phyloP scores from a whole-genome alignment of 2,329 filamentous ascomycete species.

The Didymella exigua region DNA sequence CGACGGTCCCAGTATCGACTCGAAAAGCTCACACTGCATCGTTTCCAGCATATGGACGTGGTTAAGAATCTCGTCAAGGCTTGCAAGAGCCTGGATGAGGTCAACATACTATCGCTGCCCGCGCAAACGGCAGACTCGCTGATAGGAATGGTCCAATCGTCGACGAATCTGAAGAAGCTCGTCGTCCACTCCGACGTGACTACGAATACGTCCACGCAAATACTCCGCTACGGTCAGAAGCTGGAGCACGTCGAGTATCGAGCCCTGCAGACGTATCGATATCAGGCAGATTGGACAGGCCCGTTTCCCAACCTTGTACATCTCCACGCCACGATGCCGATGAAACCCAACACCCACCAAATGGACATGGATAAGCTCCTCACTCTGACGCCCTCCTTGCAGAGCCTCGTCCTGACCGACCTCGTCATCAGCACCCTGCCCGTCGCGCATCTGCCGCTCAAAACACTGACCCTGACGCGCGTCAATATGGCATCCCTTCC shows the following conservation, averaged over 20 bases:
- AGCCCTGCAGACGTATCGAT: neutral
- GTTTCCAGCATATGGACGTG: constrained; percentile 49
- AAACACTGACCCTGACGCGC: constrained; percentile 21
- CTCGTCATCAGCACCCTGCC: neutral
- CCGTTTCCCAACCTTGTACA: constrained; percentile 34
- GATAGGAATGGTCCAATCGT: constrained; percentile 36
- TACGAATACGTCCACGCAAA: constrained; percentile 32
- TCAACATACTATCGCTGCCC: constrained; percentile 41
- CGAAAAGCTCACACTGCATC: constrained; percentile 39
- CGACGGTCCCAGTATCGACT: constrained; percentile 47
- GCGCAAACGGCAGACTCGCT: constrained; percentile 33
- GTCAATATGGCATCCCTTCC: constrained; percentile 3
- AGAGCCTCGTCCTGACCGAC: constrained; percentile 10
- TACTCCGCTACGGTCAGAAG: constrained; percentile 34
- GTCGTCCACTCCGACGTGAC: constrained; percentile 34
- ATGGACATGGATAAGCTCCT: neutral
- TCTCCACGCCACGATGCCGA: constrained; percentile 14
- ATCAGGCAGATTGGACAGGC: constrained; percentile 28
- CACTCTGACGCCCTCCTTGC: neutral
- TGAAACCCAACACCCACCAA: neutral
- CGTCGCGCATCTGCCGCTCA: neutral
- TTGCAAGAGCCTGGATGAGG: constrained; percentile 42
- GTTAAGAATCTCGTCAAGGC: constrained; percentile 47
- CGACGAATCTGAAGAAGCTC: constrained; percentile 34
- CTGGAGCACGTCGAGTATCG: constrained; percentile 36